Conservation (phyloP, 495 filamentous ascomycete species). For the Aspergillus kassunensis region DNA sequence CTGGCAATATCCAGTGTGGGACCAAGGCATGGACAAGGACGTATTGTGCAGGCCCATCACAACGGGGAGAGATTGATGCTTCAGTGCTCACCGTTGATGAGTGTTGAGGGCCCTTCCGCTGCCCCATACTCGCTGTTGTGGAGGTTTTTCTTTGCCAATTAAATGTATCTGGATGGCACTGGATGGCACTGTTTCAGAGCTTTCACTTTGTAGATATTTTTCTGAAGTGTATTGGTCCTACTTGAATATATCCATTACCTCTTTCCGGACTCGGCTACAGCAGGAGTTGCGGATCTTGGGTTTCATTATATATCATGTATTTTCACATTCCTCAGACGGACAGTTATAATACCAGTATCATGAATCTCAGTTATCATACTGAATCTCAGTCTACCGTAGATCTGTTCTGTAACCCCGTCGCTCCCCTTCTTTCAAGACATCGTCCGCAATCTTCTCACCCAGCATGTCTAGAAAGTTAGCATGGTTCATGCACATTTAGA, state of each 20-base stretch:
- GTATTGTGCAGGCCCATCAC: conserved; percentile 13
- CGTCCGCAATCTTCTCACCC: conserved; percentile 58
- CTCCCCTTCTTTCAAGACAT: conserved; percentile 31
- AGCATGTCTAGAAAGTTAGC: conserved; percentile 41
- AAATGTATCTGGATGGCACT: too few relatives aligned
- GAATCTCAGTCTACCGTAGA: background rate
- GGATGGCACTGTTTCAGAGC: too few relatives aligned
- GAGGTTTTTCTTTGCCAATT: too few relatives aligned
- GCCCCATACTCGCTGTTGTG: conserved; percentile 13
- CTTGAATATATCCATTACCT: too few relatives aligned
- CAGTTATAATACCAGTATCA: too few relatives aligned
- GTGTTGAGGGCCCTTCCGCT: background rate
- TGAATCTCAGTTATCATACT: too few relatives aligned
- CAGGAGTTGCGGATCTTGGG: too few relatives aligned
- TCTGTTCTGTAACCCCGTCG: background rate
- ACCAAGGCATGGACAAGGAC: conserved; percentile 5
- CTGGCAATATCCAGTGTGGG: conserved; percentile 23
- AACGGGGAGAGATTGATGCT: conserved; percentile 5
- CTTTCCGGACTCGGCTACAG: too few relatives aligned
- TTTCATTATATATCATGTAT: too few relatives aligned
- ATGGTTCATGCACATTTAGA: background rate
- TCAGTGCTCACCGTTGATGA: conserved; percentile 16
- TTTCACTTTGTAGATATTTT: too few relatives aligned
- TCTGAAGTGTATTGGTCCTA: too few relatives aligned
- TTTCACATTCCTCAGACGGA: too few relatives aligned